Conservation (phyloP, 1,284 basidiomycete genomes). For the Cryptococcus sp. region DNA sequence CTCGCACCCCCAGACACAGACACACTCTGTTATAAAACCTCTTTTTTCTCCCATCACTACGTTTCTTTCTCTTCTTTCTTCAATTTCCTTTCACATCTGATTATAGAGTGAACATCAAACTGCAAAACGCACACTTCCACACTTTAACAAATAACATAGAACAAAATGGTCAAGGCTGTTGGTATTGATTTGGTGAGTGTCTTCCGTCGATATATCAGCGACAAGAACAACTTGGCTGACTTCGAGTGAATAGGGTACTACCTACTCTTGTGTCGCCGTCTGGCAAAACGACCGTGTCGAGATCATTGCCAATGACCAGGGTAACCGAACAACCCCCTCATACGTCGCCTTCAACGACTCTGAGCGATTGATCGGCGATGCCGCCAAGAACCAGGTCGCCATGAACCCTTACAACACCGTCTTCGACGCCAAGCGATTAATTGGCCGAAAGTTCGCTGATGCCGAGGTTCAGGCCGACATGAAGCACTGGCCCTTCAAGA, state of each 20-base stretch:
- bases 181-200: constrained; percentile 63
- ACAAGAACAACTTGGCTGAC: not conserved
- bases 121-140: constrained; percentile 2
- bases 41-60: constrained; percentile 1
- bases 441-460: constrained; percentile 61
- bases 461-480: constrained; percentile 78
- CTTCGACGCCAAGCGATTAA: constrained; percentile 96
- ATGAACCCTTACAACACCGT: constrained; percentile 90
- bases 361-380: constrained; percentile 82
- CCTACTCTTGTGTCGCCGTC: constrained; percentile 80
- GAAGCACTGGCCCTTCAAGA: constrained; percentile 71
- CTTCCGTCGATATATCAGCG: not conserved
- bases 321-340: constrained; percentile 93
- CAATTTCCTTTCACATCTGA: constrained; percentile 4
- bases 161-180: constrained; percentile 68
- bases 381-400: constrained; percentile 84
- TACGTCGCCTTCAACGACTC: constrained; percentile 91
- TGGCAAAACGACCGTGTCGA: constrained; percentile 99
- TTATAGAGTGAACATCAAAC: constrained; percentile 1
- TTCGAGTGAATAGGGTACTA: constrained; percentile 62
- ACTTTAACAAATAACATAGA: constrained; percentile 6
- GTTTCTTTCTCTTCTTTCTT: constrained; percentile 9
- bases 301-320: constrained; percentile 96
- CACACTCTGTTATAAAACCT: constrained; percentile 1
- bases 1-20: not conserved